Conservation (phyloP, 164 flowering plant genomes). For the Aristolochia contorta region DNA sequence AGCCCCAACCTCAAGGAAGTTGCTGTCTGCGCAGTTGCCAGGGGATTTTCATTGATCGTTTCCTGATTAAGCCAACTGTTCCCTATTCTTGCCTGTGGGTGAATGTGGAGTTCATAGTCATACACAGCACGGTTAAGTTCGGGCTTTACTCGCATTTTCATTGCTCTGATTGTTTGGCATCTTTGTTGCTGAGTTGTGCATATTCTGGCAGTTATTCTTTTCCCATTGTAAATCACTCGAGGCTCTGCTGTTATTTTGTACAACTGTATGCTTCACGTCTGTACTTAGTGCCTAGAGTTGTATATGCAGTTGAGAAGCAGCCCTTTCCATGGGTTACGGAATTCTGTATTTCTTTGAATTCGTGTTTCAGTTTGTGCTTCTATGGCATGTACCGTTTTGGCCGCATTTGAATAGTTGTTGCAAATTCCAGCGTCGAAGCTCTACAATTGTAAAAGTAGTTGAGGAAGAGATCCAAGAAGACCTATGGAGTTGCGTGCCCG, state of each 20-base stretch:
- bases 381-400: too few species aligned
- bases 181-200: slow-evolving; percentile 13
- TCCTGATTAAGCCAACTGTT: background rate
- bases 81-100: background rate
- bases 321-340: too few species aligned
- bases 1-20: slow-evolving; percentile 65
- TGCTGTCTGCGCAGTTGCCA: slow-evolving; percentile 30
- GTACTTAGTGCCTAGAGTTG: background rate
- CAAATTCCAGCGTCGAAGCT: too few species aligned
- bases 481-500: too few species aligned
- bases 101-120: too few species aligned
- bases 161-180: slow-evolving; percentile 1
- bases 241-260: background rate
- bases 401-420: too few species aligned
- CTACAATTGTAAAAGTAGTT: too few species aligned
- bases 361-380: too few species aligned
- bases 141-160: background rate
- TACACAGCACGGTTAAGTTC: background rate
- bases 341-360: too few species aligned
- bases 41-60: slow-evolving; percentile 11
- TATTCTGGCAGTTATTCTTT: slow-evolving; percentile 10
- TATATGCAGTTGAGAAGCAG: too few species aligned
- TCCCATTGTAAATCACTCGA: slow-evolving; percentile 15
- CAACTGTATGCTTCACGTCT: background rate
- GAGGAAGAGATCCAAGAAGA: too few species aligned